Evolutionary conservation across 768 basidiomycete species (phyloP), one percentile per base, ranked within the genome.

Genomic region (Solioccasus polychromus): DNA sequence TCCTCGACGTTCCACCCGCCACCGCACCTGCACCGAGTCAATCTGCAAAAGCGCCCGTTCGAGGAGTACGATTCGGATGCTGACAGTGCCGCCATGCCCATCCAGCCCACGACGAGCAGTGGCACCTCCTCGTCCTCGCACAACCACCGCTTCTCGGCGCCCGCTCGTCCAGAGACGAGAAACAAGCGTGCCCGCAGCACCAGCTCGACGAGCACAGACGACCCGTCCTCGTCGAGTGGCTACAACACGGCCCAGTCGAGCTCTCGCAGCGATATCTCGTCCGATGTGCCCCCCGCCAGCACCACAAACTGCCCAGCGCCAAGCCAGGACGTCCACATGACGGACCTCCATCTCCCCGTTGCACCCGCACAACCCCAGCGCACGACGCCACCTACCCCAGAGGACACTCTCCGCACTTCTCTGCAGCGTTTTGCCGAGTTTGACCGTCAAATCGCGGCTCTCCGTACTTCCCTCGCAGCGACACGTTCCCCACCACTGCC

Each of bases 181-280:
- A 80, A 74, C 50, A 82, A 82, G 63, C 66, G 81, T 25, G 77
- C 81, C 4, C 66, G 80, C 36, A 81, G 80, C 48, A 75, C 73
- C 26, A 76, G 73, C 48, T 76, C 71, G 26, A 71, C 72, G 35
- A 65, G 62, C n/a, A 69, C 68, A 44, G 66, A 66, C 32, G 50
- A 44, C 47, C 58, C 61, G 28, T 67, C 72, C 8, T 58, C 64
- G 4, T 70, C 71, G 6, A 72, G 71, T 12, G 58, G 67, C 14
- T 62, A 61, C 50, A 56, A 47, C 48, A 65, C 71, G 39, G 61
- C 67, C 22, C 63, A 60, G 36, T 64, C 68, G 40, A 68, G 55
- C 64, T 66, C 53, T 47, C 68, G 53, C 19, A 69, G 64, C 51
- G 62, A 61, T 48, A 45, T 63, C 46, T 54, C 47, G 14, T 36